Conservation (phyloP, 306 rosid genomes). For the Casuarina equisetifolia region DNA sequence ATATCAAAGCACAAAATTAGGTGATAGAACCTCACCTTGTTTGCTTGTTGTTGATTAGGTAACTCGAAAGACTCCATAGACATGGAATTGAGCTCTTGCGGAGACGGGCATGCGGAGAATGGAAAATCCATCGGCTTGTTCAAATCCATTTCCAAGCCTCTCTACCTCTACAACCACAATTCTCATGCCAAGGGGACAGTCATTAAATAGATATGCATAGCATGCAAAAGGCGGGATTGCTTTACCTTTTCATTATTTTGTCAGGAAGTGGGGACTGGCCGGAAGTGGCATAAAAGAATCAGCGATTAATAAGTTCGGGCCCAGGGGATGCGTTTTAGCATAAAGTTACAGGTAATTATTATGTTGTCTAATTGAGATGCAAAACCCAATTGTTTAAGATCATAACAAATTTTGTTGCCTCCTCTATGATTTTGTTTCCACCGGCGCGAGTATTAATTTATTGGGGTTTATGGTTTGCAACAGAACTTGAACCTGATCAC, state of each 20-base stretch:
- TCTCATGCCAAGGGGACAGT: background rate
- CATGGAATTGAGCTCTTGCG: background rate
- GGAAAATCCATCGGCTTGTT: slow-evolving; percentile 10
- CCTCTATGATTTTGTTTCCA: too few relatives aligned
- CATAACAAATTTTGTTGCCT: too few relatives aligned
- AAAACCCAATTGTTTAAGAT: too few relatives aligned
- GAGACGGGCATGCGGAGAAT: slow-evolving; percentile 3
- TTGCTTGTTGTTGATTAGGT: background rate
- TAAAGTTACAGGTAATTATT: background rate
- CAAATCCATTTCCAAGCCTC: slow-evolving; percentile 6
- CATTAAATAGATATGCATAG: background rate
- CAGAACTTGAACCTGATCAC: background rate
- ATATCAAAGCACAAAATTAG: background rate
- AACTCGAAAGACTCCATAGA: background rate
- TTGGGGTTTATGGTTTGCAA: background rate
- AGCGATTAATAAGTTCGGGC: background rate
- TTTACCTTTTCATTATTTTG: background rate
- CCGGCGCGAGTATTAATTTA: too few relatives aligned
- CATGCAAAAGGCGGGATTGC: background rate
- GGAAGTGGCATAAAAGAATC: background rate
- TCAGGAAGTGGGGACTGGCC: too few relatives aligned
- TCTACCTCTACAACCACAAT: too few relatives aligned
- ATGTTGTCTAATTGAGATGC: too few relatives aligned
- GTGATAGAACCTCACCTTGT: slow-evolving; percentile 12
- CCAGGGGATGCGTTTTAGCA: background rate